These are phyloP conservation scores for Fraxinus anomala DNA, from an alignment of 257 asterid species.

Conservation along the genomic window DNA sequence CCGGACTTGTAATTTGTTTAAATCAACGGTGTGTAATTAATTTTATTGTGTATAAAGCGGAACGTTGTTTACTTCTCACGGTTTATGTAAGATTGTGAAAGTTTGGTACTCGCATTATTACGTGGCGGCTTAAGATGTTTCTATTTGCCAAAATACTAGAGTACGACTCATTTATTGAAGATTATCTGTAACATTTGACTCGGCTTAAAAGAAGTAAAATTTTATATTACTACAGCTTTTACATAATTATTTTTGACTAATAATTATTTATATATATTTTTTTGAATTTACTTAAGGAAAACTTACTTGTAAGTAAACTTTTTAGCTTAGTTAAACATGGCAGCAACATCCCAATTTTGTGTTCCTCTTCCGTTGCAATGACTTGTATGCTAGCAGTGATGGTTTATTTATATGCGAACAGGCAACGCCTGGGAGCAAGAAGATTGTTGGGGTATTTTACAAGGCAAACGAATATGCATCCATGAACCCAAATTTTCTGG, in stretches of 20 bases:
- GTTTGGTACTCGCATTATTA: constrained; percentile 1
- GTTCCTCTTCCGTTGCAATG: neutral
- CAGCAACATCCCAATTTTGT: neutral
- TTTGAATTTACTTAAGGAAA: neutral
- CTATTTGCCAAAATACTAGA: neutral
- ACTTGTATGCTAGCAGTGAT: constrained; percentile 7
- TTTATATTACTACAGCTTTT: neutral
- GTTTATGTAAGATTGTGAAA: constrained; percentile 29
- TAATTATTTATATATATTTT: too few species aligned
- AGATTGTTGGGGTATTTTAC: constrained; percentile 96
- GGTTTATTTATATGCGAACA: constrained; percentile 24
- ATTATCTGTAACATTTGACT: neutral
- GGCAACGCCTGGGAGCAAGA: constrained; percentile 94
- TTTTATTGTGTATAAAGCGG: constrained; percentile 6
- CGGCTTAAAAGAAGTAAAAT: neutral
- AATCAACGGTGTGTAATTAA: neutral
- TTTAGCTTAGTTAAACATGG: neutral
- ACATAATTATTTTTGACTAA: too few species aligned
- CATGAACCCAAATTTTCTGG: constrained; percentile 84
- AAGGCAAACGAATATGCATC: constrained; percentile 85
- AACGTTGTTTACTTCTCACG: constrained; percentile 25
- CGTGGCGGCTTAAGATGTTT: constrained; percentile 23
- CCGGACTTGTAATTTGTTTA: neutral
- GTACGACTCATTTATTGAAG: neutral
- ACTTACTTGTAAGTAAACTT: neutral